These are phyloP conservation scores for Pseudogymnoascus sp. DNA, from an alignment of 2,329 filamentous ascomycete genomes.

Conservation along the genomic window DNA sequence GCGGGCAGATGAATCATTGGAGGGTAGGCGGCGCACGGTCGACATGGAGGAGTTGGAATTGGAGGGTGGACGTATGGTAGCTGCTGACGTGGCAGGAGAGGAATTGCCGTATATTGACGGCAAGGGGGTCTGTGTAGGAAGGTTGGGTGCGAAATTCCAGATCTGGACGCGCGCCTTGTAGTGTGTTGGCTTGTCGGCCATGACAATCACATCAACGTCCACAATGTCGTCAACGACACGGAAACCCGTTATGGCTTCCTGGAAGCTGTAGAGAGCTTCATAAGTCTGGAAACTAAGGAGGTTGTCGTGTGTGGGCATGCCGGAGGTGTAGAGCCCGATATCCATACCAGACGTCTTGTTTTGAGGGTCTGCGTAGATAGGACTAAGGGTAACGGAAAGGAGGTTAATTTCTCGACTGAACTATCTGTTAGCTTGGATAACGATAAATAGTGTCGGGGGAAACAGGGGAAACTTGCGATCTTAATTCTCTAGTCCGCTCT, in stretches of 20 bases:
- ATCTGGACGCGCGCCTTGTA: conserved; percentile 7
- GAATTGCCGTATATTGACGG: background rate
- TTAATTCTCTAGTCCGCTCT: background rate
- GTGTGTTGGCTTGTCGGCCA: background rate
- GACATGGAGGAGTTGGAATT: background rate
- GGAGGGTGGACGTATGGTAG: background rate
- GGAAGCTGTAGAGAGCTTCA: background rate
- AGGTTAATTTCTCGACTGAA: conserved; percentile 5
- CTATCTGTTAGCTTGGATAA: background rate
- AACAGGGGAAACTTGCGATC: background rate
- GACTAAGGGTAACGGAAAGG: conserved; percentile 1
- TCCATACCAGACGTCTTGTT: background rate
- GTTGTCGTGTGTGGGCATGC: background rate
- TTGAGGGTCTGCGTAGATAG: conserved; percentile 8
- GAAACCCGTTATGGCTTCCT: conserved; percentile 10
- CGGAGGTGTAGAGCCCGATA: conserved; percentile 4
- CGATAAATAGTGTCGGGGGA: background rate
- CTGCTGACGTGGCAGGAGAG: background rate
- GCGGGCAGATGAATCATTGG: background rate
- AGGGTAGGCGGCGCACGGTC: background rate
- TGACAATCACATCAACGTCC: conserved; percentile 7
- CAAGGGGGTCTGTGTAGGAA: background rate
- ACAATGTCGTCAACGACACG: background rate
- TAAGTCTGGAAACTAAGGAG: conserved; percentile 9
- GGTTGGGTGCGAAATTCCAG: background rate